Percentiles rank a stretch among this genome's conserved stretches.
phyloP scores from a whole-genome alignment of 2,329 filamentous ascomycete species.

The Exutisphaerella laricina region DNA sequence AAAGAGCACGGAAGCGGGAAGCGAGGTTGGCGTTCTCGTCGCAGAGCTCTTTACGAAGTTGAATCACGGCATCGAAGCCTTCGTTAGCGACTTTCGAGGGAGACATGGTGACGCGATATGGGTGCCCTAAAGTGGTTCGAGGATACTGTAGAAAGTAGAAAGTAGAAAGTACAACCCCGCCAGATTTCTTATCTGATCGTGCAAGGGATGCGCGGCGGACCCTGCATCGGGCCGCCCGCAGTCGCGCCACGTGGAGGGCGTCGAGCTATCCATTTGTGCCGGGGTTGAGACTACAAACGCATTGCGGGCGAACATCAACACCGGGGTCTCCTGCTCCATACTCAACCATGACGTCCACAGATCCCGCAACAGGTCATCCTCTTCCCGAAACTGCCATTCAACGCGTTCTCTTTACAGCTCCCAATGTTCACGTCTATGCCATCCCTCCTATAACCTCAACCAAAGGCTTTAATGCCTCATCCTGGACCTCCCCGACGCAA shows the following conservation, averaged over 20 bases:
- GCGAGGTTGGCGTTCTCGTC: slow-evolving; percentile 78
- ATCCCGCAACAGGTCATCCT: slow-evolving; percentile 61
- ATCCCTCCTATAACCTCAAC: slow-evolving; percentile 74
- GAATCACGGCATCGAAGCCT: slow-evolving; percentile 47
- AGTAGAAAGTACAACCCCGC: not conserved
- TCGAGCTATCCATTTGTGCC: no score
- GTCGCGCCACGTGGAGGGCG: no score
- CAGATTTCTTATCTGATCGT: slow-evolving; percentile 1
- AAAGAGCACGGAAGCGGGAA: slow-evolving; percentile 89
- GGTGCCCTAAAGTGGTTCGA: no score
- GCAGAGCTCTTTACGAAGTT: slow-evolving; percentile 68
- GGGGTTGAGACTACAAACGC: no score
- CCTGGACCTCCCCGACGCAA: slow-evolving; percentile 65
- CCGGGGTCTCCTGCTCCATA: no score
- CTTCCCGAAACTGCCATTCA: slow-evolving; percentile 69
- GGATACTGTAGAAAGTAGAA: not conserved
- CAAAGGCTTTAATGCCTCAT: slow-evolving; percentile 70
- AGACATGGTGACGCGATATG: slow-evolving; percentile 11
- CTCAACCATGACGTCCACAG: slow-evolving; percentile 55
- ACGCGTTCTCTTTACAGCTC: slow-evolving; percentile 71
- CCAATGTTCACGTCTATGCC: slow-evolving; percentile 75
- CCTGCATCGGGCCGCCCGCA: not conserved
- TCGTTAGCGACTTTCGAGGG: slow-evolving; percentile 8
- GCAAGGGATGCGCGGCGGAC: not conserved
- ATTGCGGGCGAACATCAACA: no score